Conservation (phyloP, 192 early-diverging fungal genomes). For the Coemansia guatemalensis region DNA sequence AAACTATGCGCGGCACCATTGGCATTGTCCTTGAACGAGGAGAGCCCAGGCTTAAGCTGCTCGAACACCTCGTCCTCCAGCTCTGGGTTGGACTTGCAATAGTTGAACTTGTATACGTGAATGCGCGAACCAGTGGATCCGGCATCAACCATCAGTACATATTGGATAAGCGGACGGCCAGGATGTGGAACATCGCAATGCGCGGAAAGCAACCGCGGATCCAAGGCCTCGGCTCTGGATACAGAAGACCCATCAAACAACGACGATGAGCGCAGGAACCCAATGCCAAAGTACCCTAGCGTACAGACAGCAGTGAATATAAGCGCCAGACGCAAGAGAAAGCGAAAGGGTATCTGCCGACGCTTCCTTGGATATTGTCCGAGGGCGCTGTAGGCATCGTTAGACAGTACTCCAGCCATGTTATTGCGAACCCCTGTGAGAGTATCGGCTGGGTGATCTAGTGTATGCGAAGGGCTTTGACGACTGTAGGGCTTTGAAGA, state of each 20-base stretch:
- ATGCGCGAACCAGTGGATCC: conserved; percentile 97
- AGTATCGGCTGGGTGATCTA: neutral
- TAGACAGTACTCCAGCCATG: neutral
- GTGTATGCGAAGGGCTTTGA: neutral
- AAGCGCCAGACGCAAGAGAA: conserved; percentile 26
- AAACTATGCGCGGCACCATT: conserved; percentile 77
- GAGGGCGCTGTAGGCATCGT: conserved; percentile 24
- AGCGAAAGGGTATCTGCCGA: conserved; percentile 13
- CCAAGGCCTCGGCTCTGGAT: conserved; percentile 4
- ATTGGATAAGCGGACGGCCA: conserved; percentile 77
- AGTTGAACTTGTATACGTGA: conserved; percentile 95
- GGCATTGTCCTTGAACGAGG: conserved; percentile 66
- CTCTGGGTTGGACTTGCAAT: conserved; percentile 79
- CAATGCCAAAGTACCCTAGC: conserved; percentile 29
- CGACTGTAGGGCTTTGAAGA: too few relatives aligned
- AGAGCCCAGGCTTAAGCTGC: conserved; percentile 83
- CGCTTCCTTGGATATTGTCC: conserved; percentile 44
- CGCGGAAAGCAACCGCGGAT: conserved; percentile 52
- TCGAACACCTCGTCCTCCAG: conserved; percentile 91
- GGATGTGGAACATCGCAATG: conserved; percentile 65
- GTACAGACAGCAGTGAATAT: conserved; percentile 10
- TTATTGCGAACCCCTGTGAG: neutral
- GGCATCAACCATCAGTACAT: conserved; percentile 94
- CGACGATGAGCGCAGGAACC: conserved; percentile 4
- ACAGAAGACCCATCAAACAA: neutral